A percentile compares a stretch with the other conserved stretches of the same genome.
Evolutionary conservation across 2,329 filamentous ascomycete genomes (phyloP).

Genomic region (Fusarium sp.): DNA sequence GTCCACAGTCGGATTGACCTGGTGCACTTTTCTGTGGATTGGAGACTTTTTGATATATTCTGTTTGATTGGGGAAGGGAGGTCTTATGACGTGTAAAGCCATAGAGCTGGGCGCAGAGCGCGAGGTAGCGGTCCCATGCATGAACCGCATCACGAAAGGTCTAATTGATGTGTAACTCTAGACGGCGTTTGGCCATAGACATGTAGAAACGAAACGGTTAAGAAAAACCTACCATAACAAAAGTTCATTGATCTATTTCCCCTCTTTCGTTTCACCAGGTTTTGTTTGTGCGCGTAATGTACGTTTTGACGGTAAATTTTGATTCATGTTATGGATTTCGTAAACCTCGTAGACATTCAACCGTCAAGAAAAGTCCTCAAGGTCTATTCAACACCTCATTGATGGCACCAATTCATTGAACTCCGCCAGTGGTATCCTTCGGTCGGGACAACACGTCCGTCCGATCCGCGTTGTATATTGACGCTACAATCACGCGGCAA

Average conservation of each 20-base stretch:
- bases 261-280: background rate
- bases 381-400: conserved; percentile 29
- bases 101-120: conserved; percentile 52
- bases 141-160: conserved; percentile 50
- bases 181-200: conserved; percentile 54
- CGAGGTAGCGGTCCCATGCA: conserved; percentile 47
- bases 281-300: background rate
- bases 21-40: conserved; percentile 42
- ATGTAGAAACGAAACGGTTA: conserved; percentile 52
- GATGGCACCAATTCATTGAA: conserved; percentile 35
- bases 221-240: conserved; percentile 22
- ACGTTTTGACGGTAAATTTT: conserved; percentile 24
- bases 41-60: conserved; percentile 46
- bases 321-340: conserved; percentile 31
- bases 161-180: conserved; percentile 55
- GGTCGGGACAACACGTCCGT: conserved; percentile 36
- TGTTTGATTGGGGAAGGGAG: conserved; percentile 43
- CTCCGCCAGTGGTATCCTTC: conserved; percentile 40
- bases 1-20: conserved; percentile 40
- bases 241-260: conserved; percentile 17
- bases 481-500: conserved; percentile 45
- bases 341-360: conserved; percentile 32
- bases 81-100: conserved; percentile 49
- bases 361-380: conserved; percentile 36
- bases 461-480: conserved; percentile 40